Evolutionary conservation across 2,329 filamentous ascomycete genomes (phyloP).

Genomic region (Periconia digitata): DNA sequence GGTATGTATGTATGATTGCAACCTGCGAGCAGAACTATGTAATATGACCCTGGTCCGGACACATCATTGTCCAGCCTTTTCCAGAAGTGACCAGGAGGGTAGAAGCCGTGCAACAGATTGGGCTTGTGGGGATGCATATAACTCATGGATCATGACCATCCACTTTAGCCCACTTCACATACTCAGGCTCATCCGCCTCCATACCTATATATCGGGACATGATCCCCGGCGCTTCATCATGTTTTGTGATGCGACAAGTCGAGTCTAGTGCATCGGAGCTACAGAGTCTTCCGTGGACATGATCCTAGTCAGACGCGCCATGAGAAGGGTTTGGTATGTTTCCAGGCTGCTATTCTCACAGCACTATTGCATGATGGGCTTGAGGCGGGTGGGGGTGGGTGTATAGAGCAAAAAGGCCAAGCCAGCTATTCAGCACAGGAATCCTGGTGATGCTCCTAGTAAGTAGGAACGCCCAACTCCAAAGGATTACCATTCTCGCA

Average conservation of each 20-base stretch:
- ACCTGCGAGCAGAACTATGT: background rate
- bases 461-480: no score
- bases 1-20: conserved; percentile 3
- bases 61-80: conserved; percentile 12
- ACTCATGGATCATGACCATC: conserved; percentile 6
- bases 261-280: conserved; percentile 8
- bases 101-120: conserved; percentile 33
- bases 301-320: no score
- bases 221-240: conserved; percentile 26
- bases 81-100: conserved; percentile 13
- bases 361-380: no score
- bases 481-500: background rate
- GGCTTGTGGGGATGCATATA: conserved; percentile 24
- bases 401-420: background rate
- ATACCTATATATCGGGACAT: conserved; percentile 32
- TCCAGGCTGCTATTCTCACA: no score
- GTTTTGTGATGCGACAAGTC: conserved; percentile 15
- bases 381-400: background rate
- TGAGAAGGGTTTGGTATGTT: background rate
- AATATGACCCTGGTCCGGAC: conserved; percentile 17
- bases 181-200: conserved; percentile 25
- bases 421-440: background rate
- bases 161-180: conserved; percentile 30
- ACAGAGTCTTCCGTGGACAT: background rate
- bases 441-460: no score